Evolutionary conservation across 225 moss, liverwort and hornwort species (phyloP), one percentile per base, ranked within the genome.

Genomic region (Polytrichum commune): DNA sequence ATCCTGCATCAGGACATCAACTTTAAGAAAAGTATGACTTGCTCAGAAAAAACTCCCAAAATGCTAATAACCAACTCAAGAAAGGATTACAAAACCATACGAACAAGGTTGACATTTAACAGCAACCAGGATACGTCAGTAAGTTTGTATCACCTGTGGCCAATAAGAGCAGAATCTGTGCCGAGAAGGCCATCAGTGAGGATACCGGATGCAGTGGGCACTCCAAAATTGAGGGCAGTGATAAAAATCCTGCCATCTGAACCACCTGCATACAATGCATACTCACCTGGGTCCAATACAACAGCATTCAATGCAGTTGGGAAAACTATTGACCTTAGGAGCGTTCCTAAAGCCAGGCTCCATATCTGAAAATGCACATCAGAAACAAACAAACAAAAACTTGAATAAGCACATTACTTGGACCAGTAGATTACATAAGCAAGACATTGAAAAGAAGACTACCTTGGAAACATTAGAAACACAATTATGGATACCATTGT

Each of bases 201-300:
- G 63, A 92, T 88, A 46, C 92, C 89, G 79, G 96, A 93, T 19
- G 93, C 79, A 61, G 92, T 91, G 63, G 96, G 96, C 63, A 93
- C 92, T 64, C 96, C 96, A 82, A 92, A 96, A 79, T 96, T 96
- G 32, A 96, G 78, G 20, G 93, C 96, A 71, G 96, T 96, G 73
- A 93, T 92, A 74, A 96, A 96, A 63, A 96, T 96, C 79, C 96
- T 89, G 64, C 96, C 96, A 81, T 96, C 96, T 72, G 89, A 80
- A 69, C 96, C 96, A 65, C 96, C 96, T 19, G 93, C 93, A 85
- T 96, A 96, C 78, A 96, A 83, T 53, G 93, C 96, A 78, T 96
- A 96, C 76, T 96, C 96, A 74, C 93, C 96, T 72, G 93, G 92
- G 70, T 96, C 96, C 72, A 96, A 77, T 54, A 86, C 90, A 62